Conservation (phyloP, 352 stramenopile species). For the Detonula confervacea region DNA sequence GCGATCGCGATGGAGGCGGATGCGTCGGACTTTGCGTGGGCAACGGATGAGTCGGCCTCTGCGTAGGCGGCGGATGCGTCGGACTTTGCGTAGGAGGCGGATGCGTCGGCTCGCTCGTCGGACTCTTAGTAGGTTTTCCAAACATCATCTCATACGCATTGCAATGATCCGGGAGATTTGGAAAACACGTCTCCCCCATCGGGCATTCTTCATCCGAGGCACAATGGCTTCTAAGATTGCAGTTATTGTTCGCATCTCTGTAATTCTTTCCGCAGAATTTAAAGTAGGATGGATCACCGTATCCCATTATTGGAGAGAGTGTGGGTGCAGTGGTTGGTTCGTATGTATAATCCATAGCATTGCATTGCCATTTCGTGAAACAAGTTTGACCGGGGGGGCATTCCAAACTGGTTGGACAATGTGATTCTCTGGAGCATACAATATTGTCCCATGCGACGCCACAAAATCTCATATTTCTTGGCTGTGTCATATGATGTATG, state of each 20-base stretch:
- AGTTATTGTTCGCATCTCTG: neutral
- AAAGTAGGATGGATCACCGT: neutral
- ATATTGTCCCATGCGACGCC: neutral
- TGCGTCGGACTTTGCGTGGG: too few species aligned
- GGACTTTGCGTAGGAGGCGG: too few species aligned
- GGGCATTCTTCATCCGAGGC: neutral
- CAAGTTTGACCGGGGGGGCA: conserved; percentile 1
- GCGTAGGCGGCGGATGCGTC: too few species aligned
- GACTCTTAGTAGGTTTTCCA: too few species aligned
- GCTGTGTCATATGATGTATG: too few species aligned
- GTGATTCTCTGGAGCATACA: conserved; percentile 7
- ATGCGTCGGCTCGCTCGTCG: too few species aligned
- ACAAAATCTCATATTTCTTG: conserved; percentile 7
- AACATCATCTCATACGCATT: too few species aligned
- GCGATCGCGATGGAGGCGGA: too few species aligned
- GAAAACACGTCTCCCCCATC: neutral
- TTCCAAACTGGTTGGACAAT: conserved; percentile 1
- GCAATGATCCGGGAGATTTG: neutral
- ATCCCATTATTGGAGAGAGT: neutral
- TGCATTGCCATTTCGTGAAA: conserved; percentile 6
- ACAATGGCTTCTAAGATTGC: neutral
- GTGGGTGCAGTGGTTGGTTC: neutral
- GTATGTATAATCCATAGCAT: neutral
- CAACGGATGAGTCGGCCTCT: neutral
- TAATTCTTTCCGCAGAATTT: neutral